phyloP scores from a whole-genome alignment of 192 early-diverging fungal species.

The Chytriomyces confervae region DNA sequence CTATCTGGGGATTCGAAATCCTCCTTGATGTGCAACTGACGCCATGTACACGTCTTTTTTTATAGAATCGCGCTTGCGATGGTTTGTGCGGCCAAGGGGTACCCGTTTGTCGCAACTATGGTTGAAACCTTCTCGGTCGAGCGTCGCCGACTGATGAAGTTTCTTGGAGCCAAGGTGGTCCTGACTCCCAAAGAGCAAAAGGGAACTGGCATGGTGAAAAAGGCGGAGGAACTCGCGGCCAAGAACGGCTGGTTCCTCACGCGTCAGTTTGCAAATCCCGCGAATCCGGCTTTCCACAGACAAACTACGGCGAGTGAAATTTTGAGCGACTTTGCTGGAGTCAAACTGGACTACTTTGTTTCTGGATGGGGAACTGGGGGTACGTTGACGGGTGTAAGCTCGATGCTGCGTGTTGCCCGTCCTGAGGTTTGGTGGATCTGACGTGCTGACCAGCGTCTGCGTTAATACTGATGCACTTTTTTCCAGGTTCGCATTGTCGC shows the following conservation, averaged over 20 bases:
- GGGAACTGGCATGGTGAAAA: constrained; percentile 45
- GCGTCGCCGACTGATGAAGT: constrained; percentile 50
- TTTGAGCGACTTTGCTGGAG: constrained; percentile 42
- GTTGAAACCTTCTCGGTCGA: constrained; percentile 52
- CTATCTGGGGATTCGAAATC: constrained; percentile 14
- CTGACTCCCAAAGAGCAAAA: constrained; percentile 49
- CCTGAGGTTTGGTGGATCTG: constrained; percentile 20
- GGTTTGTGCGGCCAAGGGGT: constrained; percentile 53
- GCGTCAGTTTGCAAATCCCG: constrained; percentile 47
- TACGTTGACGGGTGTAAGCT: constrained; percentile 42
- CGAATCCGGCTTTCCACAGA: constrained; percentile 49
- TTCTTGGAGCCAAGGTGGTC: constrained; percentile 48
- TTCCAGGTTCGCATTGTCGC: constrained; percentile 26
- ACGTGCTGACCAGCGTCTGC: too few relatives aligned
- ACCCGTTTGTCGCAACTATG: constrained; percentile 51
- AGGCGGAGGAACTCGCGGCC: constrained; percentile 45
- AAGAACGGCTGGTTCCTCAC: constrained; percentile 48
- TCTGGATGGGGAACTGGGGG: constrained; percentile 50
- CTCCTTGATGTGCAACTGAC: neutral
- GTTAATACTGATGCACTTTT: too few relatives aligned
- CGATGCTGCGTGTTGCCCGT: constrained; percentile 35
- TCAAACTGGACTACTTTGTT: constrained; percentile 46
- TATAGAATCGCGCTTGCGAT: constrained; percentile 49
- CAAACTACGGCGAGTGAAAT: constrained; percentile 51
- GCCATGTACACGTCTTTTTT: neutral